These are phyloP conservation scores for Nannizziopsis arthrosporioides DNA, from an alignment of 2,329 filamentous ascomycete species.

Conservation along the genomic window DNA sequence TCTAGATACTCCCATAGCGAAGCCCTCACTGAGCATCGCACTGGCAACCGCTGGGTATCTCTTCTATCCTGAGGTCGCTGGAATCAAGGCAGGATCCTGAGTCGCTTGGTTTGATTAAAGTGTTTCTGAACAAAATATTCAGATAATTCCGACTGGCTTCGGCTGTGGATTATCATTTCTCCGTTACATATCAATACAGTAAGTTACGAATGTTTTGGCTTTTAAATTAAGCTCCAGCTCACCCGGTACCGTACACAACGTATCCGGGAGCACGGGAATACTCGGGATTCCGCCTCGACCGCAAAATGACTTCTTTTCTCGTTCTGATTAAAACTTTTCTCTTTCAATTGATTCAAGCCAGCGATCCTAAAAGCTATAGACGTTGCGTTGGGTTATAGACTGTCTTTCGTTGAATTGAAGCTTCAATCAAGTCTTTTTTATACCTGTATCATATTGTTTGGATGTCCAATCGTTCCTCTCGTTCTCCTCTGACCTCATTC, in stretches of 20 bases:
- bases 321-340: conserved; percentile 3
- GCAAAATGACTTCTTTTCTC: not conserved
- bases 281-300: conserved; percentile 9
- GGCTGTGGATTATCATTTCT: too few relatives aligned
- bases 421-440: not conserved
- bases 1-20: too few relatives aligned
- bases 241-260: conserved; percentile 1
- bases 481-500: not conserved
- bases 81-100: too few relatives aligned
- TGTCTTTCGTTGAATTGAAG: not conserved
- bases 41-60: too few relatives aligned
- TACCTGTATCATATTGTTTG: not conserved
- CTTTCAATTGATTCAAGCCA: conserved; percentile 1
- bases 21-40: too few relatives aligned
- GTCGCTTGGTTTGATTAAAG: too few relatives aligned
- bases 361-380: conserved; percentile 6
- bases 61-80: too few relatives aligned
- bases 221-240: too few relatives aligned
- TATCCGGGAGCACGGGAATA: conserved; percentile 6
- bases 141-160: too few relatives aligned
- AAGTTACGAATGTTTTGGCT: not conserved
- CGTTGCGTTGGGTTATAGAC: not conserved
- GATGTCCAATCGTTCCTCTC: not conserved
- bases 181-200: not conserved
- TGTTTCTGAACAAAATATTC: too few relatives aligned